phyloP scores from a whole-genome alignment of 1,284 basidiomycete genomes.

The Marasmius fiardii region DNA sequence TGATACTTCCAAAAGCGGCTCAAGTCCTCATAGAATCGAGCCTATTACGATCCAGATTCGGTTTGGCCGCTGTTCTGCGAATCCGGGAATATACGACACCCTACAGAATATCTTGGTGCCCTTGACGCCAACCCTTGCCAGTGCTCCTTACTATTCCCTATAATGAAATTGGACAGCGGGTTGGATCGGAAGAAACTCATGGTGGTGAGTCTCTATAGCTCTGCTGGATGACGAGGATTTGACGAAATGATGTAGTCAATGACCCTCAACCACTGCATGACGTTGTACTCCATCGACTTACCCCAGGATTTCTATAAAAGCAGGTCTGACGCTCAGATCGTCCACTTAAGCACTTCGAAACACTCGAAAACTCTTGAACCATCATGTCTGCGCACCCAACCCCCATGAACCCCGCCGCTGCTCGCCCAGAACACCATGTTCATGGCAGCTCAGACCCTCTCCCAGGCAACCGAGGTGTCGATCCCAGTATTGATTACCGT shows the following conservation, averaged over 20 bases:
- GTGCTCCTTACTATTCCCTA: too few relatives aligned
- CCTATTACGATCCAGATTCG: too few relatives aligned
- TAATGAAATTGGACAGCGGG: too few relatives aligned
- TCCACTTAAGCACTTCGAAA: neutral
- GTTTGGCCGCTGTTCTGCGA: too few relatives aligned
- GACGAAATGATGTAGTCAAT: neutral
- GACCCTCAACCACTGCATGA: neutral
- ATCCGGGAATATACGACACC: too few relatives aligned
- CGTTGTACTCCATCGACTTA: neutral
- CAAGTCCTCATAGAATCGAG: too few relatives aligned
- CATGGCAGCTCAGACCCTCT: slow-evolving; percentile 30
- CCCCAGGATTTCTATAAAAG: neutral
- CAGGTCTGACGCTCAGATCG: neutral
- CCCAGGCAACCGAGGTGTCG: slow-evolving; percentile 26
- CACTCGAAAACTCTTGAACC: neutral
- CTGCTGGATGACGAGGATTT: too few relatives aligned
- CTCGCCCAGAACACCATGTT: slow-evolving; percentile 27
- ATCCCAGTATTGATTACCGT: slow-evolving; percentile 24
- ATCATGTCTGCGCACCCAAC: neutral
- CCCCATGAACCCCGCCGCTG: slow-evolving; percentile 1
- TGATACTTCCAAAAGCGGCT: too few relatives aligned
- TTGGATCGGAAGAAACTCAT: too few relatives aligned
- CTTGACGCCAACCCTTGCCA: too few relatives aligned
- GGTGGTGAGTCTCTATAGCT: too few relatives aligned
- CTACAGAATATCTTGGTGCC: too few relatives aligned